A percentile compares a stretch with the other conserved stretches of the same genome.
phyloP scores from a whole-genome alignment of 108 stramenopile genomes.

The Aurantiochytrium sp. region DNA sequence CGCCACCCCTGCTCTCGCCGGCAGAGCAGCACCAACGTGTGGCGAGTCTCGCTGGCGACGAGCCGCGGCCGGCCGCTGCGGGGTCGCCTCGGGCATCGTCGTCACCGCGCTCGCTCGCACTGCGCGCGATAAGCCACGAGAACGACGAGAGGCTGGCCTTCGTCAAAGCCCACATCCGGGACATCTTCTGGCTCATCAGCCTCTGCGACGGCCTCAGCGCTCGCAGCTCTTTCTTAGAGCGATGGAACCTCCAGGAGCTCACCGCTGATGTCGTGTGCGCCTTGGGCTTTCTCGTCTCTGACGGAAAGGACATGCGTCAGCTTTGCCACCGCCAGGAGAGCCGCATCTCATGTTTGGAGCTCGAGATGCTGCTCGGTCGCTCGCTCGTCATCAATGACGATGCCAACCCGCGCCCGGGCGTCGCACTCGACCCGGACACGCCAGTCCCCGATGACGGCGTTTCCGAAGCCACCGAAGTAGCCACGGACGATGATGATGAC shows the following conservation, averaged over 20 bases:
- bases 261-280: not conserved
- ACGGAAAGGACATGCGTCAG: not conserved
- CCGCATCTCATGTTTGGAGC: not conserved
- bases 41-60: not conserved
- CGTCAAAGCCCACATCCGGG: not conserved
- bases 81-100: not conserved
- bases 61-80: not conserved
- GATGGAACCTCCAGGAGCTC: not conserved
- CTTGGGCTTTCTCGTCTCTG: not conserved
- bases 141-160: not conserved
- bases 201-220: not conserved
- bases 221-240: not conserved
- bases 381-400: not conserved
- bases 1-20: not conserved
- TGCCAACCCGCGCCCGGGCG: not conserved
- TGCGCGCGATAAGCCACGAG: not conserved
- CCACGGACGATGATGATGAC: not conserved
- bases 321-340: not conserved
- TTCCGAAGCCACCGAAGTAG: not conserved
- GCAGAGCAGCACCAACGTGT: not conserved
- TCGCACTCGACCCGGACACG: not conserved
- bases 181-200: slow-evolving; percentile 1
- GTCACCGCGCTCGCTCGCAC: not conserved
- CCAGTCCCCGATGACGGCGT: not conserved
- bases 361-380: not conserved